These are phyloP conservation scores for Metschnikowia aberdeeniae DNA, from an alignment of 805 yeast genomes.

Conservation along the genomic window DNA sequence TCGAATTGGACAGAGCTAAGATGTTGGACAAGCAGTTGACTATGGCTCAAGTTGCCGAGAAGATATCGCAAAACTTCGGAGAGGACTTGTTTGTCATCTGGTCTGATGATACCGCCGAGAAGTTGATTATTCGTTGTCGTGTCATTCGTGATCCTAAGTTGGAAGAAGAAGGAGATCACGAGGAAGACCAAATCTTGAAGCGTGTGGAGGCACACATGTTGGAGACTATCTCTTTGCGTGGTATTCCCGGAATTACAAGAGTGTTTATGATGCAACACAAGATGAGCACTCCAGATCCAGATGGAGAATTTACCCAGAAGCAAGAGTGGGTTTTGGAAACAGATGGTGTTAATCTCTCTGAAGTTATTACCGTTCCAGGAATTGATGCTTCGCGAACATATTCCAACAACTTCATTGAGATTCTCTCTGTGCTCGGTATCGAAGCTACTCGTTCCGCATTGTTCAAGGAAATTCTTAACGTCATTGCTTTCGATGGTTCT, in stretches of 20 bases:
- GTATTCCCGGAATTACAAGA: constrained; percentile 90
- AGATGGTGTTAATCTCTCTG: constrained; percentile 94
- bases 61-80: constrained; percentile 86
- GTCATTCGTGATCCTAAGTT: constrained; percentile 95
- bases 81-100: constrained; percentile 96
- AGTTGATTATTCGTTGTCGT: constrained; percentile 95
- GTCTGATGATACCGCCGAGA: constrained; percentile 99
- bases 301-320: constrained; percentile 84
- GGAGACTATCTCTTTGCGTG: constrained; percentile 90
- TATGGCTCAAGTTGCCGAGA: constrained; percentile 97
- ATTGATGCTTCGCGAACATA: constrained; percentile 88
- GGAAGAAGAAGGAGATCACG: constrained; percentile 92
- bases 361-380: constrained; percentile 92
- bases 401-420: constrained; percentile 95
- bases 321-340: constrained; percentile 99
- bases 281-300: constrained; percentile 62
- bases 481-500: constrained; percentile 99
- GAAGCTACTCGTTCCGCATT: constrained; percentile 96
- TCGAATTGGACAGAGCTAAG: constrained; percentile 96
- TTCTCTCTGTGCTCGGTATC: constrained; percentile 91
- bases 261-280: constrained; percentile 88
- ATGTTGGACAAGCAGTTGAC: constrained; percentile 97
- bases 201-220: constrained; percentile 95
- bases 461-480: constrained; percentile 91
- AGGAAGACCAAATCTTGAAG: constrained; percentile 94